Evolutionary conservation across 2,329 filamentous ascomycete species (phyloP).

Genomic region (Phaeosphaeriaceae sp.): DNA sequence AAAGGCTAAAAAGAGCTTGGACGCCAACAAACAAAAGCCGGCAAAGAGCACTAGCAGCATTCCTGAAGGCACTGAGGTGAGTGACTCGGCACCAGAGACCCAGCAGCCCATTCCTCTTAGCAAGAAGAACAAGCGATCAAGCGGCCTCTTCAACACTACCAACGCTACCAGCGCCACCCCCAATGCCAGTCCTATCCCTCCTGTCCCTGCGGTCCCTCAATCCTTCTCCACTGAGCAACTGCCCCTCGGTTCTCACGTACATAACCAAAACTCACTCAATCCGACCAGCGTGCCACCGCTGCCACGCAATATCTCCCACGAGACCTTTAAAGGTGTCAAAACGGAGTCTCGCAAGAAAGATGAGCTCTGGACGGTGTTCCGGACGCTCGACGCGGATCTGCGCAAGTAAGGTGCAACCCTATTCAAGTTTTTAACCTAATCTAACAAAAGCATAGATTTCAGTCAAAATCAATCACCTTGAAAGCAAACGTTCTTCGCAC

Average conservation of each 20-base stretch:
- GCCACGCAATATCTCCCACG: conserved; percentile 50
- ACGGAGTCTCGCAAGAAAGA: conserved; percentile 64
- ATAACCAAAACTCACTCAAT: conserved; percentile 41
- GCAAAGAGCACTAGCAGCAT: conserved; percentile 33
- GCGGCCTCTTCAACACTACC: conserved; percentile 38
- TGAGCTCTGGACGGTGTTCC: conserved; percentile 72
- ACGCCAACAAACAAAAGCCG: conserved; percentile 36
- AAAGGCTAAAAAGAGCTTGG: conserved; percentile 22
- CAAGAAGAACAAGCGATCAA: conserved; percentile 47
- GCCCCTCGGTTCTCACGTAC: conserved; percentile 43
- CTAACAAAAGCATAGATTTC: conserved; percentile 61
- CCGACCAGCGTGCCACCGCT: conserved; percentile 50
- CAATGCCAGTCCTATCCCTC: conserved; percentile 26
- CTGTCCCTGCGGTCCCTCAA: conserved; percentile 52
- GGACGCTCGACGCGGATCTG: conserved; percentile 71
- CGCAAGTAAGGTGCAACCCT: conserved; percentile 60
- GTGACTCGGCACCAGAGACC: conserved; percentile 28
- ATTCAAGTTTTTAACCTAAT: not conserved
- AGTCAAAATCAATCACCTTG: conserved; percentile 72
- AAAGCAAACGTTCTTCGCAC: conserved; percentile 78
- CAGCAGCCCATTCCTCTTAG: conserved; percentile 31
- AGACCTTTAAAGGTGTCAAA: conserved; percentile 49
- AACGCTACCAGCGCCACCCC: conserved; percentile 21
- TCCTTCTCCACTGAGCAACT: conserved; percentile 58
- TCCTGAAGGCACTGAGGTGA: conserved; percentile 36